Conservation (phyloP, 805 yeast genomes). For the Grigorovia yakushimaensis region DNA sequence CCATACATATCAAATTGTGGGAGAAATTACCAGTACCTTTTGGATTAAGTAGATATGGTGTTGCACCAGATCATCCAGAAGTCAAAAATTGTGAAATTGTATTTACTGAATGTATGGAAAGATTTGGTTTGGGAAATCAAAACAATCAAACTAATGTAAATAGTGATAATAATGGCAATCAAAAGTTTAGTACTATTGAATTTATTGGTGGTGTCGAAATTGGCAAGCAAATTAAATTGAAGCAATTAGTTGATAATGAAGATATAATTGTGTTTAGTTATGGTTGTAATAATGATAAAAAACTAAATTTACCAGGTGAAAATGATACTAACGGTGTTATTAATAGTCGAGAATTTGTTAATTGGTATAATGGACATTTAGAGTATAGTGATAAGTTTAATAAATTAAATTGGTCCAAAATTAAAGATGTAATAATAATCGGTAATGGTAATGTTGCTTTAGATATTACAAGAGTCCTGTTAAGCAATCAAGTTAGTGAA, state of each 20-base stretch:
- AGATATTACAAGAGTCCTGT: conserved; percentile 74
- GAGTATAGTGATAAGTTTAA: conserved; percentile 33
- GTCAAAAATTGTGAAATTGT: conserved; percentile 74
- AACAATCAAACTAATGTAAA: conserved; percentile 19
- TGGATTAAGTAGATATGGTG: conserved; percentile 88
- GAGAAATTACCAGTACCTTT: conserved; percentile 84
- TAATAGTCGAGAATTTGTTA: conserved; percentile 79
- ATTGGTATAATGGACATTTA: conserved; percentile 94
- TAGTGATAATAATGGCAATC: no score
- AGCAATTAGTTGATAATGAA: conserved; percentile 43
- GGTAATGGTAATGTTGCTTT: conserved; percentile 97
- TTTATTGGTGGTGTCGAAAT: conserved; percentile 66
- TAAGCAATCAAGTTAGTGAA: conserved; percentile 39
- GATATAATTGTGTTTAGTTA: conserved; percentile 73
- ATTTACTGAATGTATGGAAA: conserved; percentile 42
- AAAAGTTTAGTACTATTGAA: conserved; percentile 36
- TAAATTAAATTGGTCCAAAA: conserved; percentile 50
- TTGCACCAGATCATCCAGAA: conserved; percentile 99
- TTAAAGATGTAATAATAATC: conserved; percentile 63
- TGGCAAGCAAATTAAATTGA: conserved; percentile 51
- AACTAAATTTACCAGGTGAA: conserved; percentile 49
- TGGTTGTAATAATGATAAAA: conserved; percentile 61
- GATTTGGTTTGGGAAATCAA: conserved; percentile 3
- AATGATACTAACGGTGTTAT: conserved; percentile 51
- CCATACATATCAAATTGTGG: conserved; percentile 55